Evolutionary conservation across 164 flowering plant species (phyloP), one percentile per base, ranked within the genome.

Genomic region (Malania oleifera): DNA sequence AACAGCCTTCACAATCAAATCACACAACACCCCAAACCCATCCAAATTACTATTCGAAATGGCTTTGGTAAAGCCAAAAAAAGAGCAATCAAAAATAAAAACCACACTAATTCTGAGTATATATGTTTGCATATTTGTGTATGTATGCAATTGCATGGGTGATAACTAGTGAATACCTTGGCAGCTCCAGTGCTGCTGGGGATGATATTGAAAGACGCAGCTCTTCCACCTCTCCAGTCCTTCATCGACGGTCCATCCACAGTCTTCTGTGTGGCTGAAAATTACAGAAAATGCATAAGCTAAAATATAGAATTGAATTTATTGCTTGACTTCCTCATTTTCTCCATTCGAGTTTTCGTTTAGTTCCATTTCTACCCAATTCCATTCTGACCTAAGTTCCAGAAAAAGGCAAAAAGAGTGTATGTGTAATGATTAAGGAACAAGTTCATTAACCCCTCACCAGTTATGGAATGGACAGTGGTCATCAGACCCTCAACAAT

Each of bases 181-280:
- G 71, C 71, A 51, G 71, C 71, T 34, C 62, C 67, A 23, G 66
- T 65, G 39, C 63, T 59, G 59, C 69, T 65, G 35, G 69, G 69
- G 46, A 65, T 65, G 49, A 67, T 67, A 51, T 67, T 67, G 65
- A 54, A 60, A 10, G 70, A 67, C 44, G 70, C 70, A 13, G 65
- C 70, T 61, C 70, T 60, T 20, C 70, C 70, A 48, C 70, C 70
- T 52, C 70, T 67, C 70, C 70, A 67, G 44, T 67, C 70, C 65
- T 67, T 67, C 70, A 67, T 60, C 20, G 69, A 65, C 45, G 69
- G 63, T 45, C 69, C 69, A 53, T 65, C 69, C 24, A 65, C 69
- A n/a, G 70, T 67, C 65, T 67, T 67, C 48, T 67, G 70, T 40
- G 70, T 67, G 19, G 70, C 70, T 67, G 34, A 20, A 46, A 26